Base-by-base conservation (phyloP, 1,284 basidiomycete species). In the Lignosus rhinocerotis region DNA sequence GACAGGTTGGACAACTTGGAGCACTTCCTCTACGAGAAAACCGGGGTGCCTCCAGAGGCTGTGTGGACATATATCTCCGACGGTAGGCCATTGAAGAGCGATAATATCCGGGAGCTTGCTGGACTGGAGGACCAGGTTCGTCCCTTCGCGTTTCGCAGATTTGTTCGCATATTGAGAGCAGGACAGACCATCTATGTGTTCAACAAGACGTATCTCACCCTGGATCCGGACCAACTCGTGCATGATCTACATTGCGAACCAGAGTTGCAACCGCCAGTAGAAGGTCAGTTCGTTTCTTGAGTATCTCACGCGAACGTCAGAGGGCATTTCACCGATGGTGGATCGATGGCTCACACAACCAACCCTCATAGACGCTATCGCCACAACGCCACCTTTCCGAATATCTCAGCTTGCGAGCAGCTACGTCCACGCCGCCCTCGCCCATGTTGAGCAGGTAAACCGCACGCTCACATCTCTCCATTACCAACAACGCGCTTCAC, bases 1-100 rank as follows among this genome's bases (percentile, higher is more conserved):
- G 36, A 46, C 45, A 91, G 88, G 62, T 75, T 73, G 41, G 85
- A 83, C 51, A 85, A 77, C 67, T 75, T 92, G 34, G 88, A 91
- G 61, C 61, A 72, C 12, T 90, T 90, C 61, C 69, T 92, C 3
- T 80, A 85, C 49, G 80, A 87, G 68, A 84, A 90, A 67, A 86
- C 82, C 53, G 85, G 84, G 12, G 75, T 90, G 3, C 83, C 85
- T 43, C 79, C 82, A 60, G 84, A 86, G 51, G 82, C 82, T 21
- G 78, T 87, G n/a, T 75, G 92, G 49, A 88, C 88, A 6, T 92
- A 90, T 70, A 79, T 92, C 32, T 83, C 90, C 4, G 88, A 92
- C 69, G 90, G 90, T 4, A 78, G 82, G 36, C 80, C 90, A 51
- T 72, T 92, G 39, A 83, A 80, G 34, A 85, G 78, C 54, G 80